Percentiles rank a stretch among this genome's conserved stretches.
Evolutionary conservation across 495 filamentous ascomycete genomes (phyloP).

Genomic region (Neurospora intermedia): DNA sequence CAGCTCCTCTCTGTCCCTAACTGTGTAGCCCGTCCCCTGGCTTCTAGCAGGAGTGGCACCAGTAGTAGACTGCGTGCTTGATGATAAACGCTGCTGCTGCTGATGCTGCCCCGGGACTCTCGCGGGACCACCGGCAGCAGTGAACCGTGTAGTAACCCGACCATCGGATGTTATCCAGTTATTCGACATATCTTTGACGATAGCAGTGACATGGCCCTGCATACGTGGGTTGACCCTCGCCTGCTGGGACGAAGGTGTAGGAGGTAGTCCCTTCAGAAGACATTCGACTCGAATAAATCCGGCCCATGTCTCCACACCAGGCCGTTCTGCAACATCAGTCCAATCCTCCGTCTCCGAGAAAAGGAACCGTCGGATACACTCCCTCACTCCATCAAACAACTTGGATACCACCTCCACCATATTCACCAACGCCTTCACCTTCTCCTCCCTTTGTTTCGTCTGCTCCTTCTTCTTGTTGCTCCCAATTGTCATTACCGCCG

Average conservation of each 20-base stretch:
- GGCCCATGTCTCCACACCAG: not conserved
- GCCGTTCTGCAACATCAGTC: not conserved
- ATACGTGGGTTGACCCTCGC: constrained; percentile 7
- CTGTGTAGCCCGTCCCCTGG: constrained; percentile 16
- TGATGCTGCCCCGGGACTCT: not conserved
- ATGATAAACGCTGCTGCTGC: constrained; percentile 2
- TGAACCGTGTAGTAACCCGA: constrained; percentile 11
- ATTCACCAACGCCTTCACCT: not conserved
- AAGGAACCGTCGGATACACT: not conserved
- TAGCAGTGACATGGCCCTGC: constrained; percentile 23
- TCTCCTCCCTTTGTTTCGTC: not conserved
- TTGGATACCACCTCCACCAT: not conserved
- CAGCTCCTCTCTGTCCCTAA: constrained; percentile 15
- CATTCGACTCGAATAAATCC: not conserved
- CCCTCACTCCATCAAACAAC: not conserved
- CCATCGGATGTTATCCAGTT: constrained; percentile 26
- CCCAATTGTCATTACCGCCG: not conserved
- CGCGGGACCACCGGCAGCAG: not conserved
- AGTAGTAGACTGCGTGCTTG: constrained; percentile 13
- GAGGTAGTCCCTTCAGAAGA: not conserved
- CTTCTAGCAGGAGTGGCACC: not conserved
- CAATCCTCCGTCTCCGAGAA: not conserved
- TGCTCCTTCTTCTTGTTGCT: not conserved
- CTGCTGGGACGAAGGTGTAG: not conserved
- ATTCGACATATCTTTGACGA: constrained; percentile 25